Base-by-base conservation (phyloP, 2,329 filamentous ascomycete species). In the Colletotrichum neosansevieriae region DNA sequence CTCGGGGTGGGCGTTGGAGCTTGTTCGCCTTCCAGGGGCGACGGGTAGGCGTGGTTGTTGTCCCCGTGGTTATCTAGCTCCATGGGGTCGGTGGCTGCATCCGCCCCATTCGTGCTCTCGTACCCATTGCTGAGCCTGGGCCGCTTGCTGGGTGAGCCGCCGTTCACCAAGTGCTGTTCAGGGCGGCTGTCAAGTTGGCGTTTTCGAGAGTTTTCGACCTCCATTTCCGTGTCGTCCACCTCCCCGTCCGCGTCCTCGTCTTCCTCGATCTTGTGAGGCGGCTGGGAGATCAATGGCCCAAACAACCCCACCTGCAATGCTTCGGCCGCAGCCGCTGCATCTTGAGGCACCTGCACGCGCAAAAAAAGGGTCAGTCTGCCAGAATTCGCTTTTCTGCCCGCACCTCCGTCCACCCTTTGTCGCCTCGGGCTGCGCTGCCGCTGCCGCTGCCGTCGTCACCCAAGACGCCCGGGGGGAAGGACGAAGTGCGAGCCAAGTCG, bases 31-130 rank as follows among this genome's bases (percentile, higher is more conserved):
- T 89, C 87, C 19, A 88, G 83, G 63, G 89, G 88, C 63, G 89
- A 91, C 60, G 88, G 89, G 74, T 91, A 91, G 73, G 88, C 88
- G 77, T 90, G 87, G 74, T 88, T 87, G 75, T 82, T 80, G 71
- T 80, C 79, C 65, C 78, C 78, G 70, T 81, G 80, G 44, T 79
- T 79, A 77, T 90, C 88, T 71, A 89, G 77, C 72, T 90, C 88
- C 87, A 90, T 89, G 72, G 87, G 84, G 70, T 84, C 82, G 74
- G 69, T 73, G 64, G 74, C 73, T 71, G 84, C 81, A 76, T 83
- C 85, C 74, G 79, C 76, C 73, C 82, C 82, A 76, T 87, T 69
- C 44, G 66, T 66, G 66, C 66, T 86, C 74, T 88, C 87, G 78
- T 84, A 86, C 76, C 87, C 88, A 81, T 90, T 90, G 80, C 84